These are phyloP conservation scores for Backusella luteola DNA, from an alignment of 192 early-diverging fungal genomes.

Conservation along the genomic window DNA sequence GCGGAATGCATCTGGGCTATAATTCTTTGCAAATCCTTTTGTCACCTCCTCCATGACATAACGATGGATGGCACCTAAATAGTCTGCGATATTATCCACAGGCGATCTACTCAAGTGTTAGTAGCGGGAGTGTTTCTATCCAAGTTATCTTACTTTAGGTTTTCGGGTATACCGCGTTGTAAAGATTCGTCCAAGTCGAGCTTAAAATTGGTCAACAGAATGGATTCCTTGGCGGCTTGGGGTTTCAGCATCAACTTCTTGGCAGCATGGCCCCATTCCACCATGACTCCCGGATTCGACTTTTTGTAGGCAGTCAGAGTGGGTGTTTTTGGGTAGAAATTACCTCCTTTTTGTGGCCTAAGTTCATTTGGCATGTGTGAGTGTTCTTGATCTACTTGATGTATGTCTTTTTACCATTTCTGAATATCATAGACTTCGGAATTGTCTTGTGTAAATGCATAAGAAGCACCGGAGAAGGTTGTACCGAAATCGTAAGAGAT, in stretches of 20 bases:
- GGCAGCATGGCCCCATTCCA: conserved; percentile 48
- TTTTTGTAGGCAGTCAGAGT: conserved; percentile 41
- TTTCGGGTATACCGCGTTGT: conserved; percentile 39
- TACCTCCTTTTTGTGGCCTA: conserved; percentile 32
- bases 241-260: conserved; percentile 21
- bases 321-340: conserved; percentile 46
- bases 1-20: conserved; percentile 37
- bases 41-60: conserved; percentile 42
- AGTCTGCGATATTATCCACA: conserved; percentile 40
- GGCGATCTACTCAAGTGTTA: conserved; percentile 7
- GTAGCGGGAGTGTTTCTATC: neutral
- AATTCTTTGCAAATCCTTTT: conserved; percentile 42
- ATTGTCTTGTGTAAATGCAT: conserved; percentile 40
- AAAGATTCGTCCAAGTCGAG: conserved; percentile 46
- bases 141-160: conserved; percentile 20
- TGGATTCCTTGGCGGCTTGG: conserved; percentile 5
- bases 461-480: conserved; percentile 49
- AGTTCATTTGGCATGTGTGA: no score
- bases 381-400: no score
- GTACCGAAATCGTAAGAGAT: conserved; percentile 44
- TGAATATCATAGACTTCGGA: conserved; percentile 44
- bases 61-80: conserved; percentile 34
- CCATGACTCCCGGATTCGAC: conserved; percentile 30
- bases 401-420: conserved; percentile 37
- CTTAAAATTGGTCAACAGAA: conserved; percentile 48